Conservation (phyloP, 2,329 filamentous ascomycete species). For the Mycocentrospora acerina region DNA sequence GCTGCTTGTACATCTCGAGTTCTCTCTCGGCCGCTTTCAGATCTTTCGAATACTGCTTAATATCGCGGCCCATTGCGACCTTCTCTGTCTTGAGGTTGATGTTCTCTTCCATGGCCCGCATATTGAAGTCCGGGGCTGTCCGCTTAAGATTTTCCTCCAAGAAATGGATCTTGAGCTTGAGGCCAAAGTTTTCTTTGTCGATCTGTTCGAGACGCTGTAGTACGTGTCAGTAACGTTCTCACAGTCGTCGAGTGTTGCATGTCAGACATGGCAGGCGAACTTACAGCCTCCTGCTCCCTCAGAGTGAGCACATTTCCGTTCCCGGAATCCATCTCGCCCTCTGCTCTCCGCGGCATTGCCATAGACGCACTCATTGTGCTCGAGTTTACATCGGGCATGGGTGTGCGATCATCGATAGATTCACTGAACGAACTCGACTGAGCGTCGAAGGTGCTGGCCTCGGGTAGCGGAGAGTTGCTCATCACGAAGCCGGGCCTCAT, state of each 20-base stretch:
- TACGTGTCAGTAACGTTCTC: conserved; percentile 3
- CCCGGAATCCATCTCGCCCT: conserved; percentile 68
- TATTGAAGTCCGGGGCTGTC: conserved; percentile 84
- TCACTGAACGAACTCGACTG: conserved; percentile 53
- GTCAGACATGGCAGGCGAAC: conserved; percentile 17
- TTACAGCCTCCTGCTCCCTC: conserved; percentile 87
- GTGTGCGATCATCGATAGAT: conserved; percentile 65
- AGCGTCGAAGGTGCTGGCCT: conserved; percentile 63
- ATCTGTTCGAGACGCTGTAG: conserved; percentile 81
- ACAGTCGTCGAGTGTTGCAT: neutral
- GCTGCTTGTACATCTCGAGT: conserved; percentile 77
- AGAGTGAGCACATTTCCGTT: conserved; percentile 88
- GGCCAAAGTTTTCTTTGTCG: conserved; percentile 89
- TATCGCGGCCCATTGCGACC: conserved; percentile 83
- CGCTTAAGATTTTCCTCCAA: conserved; percentile 88
- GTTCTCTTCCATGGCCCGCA: conserved; percentile 88
- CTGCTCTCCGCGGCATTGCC: conserved; percentile 65
- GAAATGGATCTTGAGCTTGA: conserved; percentile 93
- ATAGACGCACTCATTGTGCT: conserved; percentile 81
- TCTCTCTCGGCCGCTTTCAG: conserved; percentile 81
- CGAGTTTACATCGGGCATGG: conserved; percentile 74
- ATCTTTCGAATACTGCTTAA: conserved; percentile 83
- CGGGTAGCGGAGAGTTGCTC: conserved; percentile 74
- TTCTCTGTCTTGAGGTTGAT: conserved; percentile 93
- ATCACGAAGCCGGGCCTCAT: conserved; percentile 63